phyloP scores from a whole-genome alignment of 352 stramenopile species.

The Pythium apleroticum region DNA sequence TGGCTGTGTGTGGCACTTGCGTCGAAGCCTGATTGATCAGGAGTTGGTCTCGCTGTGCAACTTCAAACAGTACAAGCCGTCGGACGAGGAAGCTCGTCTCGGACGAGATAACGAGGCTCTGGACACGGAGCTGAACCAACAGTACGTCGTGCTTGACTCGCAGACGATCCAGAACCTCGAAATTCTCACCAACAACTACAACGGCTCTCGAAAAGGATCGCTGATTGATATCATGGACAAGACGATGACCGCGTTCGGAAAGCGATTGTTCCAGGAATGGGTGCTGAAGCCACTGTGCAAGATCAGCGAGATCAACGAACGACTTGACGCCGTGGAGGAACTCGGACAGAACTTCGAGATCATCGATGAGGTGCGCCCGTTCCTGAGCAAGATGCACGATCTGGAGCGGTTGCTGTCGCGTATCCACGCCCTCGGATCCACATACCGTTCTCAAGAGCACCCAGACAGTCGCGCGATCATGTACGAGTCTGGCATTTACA shows the following conservation, averaged over 20 bases:
- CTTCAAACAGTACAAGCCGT: constrained; percentile 78
- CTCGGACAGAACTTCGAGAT: constrained; percentile 75
- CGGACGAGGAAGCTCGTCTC: constrained; percentile 49
- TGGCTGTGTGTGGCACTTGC: constrained; percentile 79
- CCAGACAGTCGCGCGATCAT: constrained; percentile 97
- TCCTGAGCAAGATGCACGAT: constrained; percentile 93
- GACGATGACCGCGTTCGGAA: constrained; percentile 93
- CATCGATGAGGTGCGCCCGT: constrained; percentile 79
- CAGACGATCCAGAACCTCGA: constrained; percentile 98
- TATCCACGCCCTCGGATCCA: constrained; percentile 94
- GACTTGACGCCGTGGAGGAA: constrained; percentile 96
- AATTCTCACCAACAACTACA: constrained; percentile 90
- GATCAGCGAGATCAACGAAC: constrained; percentile 93
- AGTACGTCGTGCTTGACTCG: constrained; percentile 95
- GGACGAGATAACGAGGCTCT: constrained; percentile 17
- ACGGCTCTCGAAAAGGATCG: constrained; percentile 87
- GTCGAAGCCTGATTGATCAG: constrained; percentile 82
- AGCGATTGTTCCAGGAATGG: constrained; percentile 96
- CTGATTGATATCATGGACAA: constrained; percentile 92
- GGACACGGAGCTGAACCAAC: constrained; percentile 54
- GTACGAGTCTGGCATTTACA: constrained; percentile 97
- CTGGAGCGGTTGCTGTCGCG: constrained; percentile 96
- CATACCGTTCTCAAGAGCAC: constrained; percentile 84
- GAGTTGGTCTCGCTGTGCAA: constrained; percentile 78
- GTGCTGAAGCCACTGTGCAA: constrained; percentile 96